These are phyloP conservation scores for Cercophora newfieldiana DNA, from an alignment of 495 filamentous ascomycete species.

Conservation along the genomic window DNA sequence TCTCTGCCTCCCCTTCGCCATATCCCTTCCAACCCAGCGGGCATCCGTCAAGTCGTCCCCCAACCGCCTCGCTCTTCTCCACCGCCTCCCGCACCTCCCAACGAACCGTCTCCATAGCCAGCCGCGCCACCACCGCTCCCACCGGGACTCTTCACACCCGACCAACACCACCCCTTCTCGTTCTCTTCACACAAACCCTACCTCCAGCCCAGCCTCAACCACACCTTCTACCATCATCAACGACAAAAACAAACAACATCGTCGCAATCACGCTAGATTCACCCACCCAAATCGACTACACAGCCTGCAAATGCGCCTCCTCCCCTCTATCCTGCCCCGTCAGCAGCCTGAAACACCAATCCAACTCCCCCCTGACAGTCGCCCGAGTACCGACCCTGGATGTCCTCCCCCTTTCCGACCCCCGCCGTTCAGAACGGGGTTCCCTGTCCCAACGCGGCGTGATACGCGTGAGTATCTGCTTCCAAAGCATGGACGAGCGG, in stretches of 20 bases:
- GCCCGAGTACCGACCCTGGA: no score
- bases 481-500: not conserved
- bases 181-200: slow-evolving; percentile 6
- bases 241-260: not conserved
- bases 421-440: not conserved
- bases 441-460: not conserved
- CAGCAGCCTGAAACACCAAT: no score
- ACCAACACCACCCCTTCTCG: slow-evolving; percentile 12
- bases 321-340: no score
- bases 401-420: not conserved
- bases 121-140: not conserved
- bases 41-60: no score
- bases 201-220: not conserved
- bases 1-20: not conserved
- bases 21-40: not conserved
- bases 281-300: no score
- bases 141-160: slow-evolving; percentile 11
- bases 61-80: not conserved
- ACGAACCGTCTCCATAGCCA: slow-evolving; percentile 2
- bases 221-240: not conserved
- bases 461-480: not conserved
- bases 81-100: not conserved
- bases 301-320: no score
- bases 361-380: no score
- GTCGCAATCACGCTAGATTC: no score